Evolutionary conservation across 352 stramenopile genomes (phyloP).

Genomic region (Phytophthora macrochlamydospora): DNA sequence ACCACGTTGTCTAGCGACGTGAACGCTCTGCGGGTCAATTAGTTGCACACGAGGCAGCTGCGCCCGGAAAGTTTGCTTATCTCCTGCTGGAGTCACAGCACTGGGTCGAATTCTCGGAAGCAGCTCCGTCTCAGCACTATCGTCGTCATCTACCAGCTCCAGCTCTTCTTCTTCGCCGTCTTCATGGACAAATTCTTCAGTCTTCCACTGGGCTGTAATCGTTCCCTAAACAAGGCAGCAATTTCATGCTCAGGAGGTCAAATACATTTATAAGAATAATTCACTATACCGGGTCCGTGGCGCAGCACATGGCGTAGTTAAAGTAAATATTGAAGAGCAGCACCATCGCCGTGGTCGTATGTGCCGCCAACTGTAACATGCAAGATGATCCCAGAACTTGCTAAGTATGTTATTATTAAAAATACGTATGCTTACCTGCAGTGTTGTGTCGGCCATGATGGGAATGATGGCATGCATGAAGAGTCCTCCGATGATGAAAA

Average conservation of each 20-base stretch:
- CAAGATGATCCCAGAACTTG: not conserved
- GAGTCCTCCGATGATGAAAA: constrained; percentile 45
- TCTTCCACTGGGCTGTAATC: constrained; percentile 27
- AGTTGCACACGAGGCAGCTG: constrained; percentile 36
- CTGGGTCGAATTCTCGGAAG: constrained; percentile 38
- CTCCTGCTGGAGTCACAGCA: constrained; percentile 15
- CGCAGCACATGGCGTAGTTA: constrained; percentile 74
- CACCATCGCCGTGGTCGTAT: constrained; percentile 35
- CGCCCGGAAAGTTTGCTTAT: not conserved
- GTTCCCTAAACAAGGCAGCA: constrained; percentile 22
- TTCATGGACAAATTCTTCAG: constrained; percentile 11
- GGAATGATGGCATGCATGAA: constrained; percentile 63
- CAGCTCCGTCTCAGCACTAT: constrained; percentile 14
- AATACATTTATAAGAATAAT: too few relatives aligned
- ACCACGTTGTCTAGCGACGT: constrained; percentile 37
- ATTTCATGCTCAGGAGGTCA: too few relatives aligned
- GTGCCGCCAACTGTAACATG: constrained; percentile 32
- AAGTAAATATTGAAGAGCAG: constrained; percentile 75
- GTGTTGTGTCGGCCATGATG: constrained; percentile 42
- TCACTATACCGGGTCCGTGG: constrained; percentile 52
- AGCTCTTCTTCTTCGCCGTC: constrained; percentile 10
- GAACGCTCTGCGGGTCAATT: constrained; percentile 40
- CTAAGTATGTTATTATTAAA: not conserved
- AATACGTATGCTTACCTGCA: constrained; percentile 35
- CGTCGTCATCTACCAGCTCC: constrained; percentile 14